Conservation (phyloP, 768 basidiomycete genomes). For the Cantharellus anzutake region DNA sequence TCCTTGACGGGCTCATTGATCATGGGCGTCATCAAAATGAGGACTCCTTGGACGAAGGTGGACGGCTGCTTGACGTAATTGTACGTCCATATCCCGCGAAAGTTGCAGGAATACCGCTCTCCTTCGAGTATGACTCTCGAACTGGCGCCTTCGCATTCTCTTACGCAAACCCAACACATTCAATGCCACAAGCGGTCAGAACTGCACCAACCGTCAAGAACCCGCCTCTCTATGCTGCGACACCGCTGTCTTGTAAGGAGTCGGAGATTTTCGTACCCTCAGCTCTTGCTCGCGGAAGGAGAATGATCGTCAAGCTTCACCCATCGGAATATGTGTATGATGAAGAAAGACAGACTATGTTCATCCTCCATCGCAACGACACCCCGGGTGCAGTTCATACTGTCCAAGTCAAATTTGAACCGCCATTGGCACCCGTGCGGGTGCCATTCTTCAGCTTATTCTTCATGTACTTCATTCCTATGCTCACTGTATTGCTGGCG, state of each 20-base stretch:
- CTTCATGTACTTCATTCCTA: not conserved
- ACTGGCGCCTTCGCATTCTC: constrained; percentile 44
- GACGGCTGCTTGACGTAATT: constrained; percentile 51
- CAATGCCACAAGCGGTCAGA: not conserved
- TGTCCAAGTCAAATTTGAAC: constrained; percentile 35
- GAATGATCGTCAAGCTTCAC: constrained; percentile 28
- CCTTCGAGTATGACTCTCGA: constrained; percentile 60
- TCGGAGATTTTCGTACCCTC: constrained; percentile 76
- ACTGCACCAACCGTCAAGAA: constrained; percentile 13
- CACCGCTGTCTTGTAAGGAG: constrained; percentile 27
- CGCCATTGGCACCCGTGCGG: constrained; percentile 22
- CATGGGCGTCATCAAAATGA: constrained; percentile 31
- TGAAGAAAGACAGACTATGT: constrained; percentile 51
- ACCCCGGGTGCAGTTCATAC: constrained; percentile 29
- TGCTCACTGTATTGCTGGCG: not conserved
- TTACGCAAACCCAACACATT: constrained; percentile 30
- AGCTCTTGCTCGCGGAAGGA: constrained; percentile 34
- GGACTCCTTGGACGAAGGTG: constrained; percentile 66
- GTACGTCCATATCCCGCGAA: constrained; percentile 88
- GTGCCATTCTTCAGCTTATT: not conserved
- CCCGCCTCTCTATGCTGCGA: constrained; percentile 25
- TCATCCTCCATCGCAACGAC: constrained; percentile 30
- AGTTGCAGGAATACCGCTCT: constrained; percentile 64
- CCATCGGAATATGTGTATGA: constrained; percentile 41
- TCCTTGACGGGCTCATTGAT: constrained; percentile 2